These are phyloP conservation scores for Stachybotrys elegans DNA, from an alignment of 2,329 filamentous ascomycete species.

Conservation along the genomic window DNA sequence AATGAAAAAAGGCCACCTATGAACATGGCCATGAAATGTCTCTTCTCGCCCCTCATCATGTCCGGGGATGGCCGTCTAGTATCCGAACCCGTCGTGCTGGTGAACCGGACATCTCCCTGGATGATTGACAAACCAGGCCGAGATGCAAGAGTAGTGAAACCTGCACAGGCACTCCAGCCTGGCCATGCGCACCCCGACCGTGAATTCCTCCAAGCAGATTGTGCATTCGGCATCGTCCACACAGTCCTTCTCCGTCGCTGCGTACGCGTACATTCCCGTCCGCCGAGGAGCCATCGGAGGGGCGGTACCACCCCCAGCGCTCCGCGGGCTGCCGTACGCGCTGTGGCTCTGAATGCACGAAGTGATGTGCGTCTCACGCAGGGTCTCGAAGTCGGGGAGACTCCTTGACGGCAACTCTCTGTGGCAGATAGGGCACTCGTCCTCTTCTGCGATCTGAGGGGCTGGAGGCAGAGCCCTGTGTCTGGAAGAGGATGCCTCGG, in stretches of 20 bases:
- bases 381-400: slow-evolving; percentile 47
- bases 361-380: slow-evolving; percentile 55
- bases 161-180: slow-evolving; percentile 61
- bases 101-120: slow-evolving; percentile 62
- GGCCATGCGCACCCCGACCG: slow-evolving; percentile 58
- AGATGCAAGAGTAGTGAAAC: slow-evolving; percentile 58
- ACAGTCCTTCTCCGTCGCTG: slow-evolving; percentile 63
- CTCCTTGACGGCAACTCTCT: slow-evolving; percentile 58
- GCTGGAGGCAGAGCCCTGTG: slow-evolving; percentile 36
- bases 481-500: slow-evolving; percentile 28
- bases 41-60: no score
- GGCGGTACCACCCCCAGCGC: slow-evolving; percentile 15
- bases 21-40: no score
- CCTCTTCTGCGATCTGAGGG: slow-evolving; percentile 61
- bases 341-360: slow-evolving; percentile 53
- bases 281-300: slow-evolving; percentile 34
- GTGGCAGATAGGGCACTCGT: slow-evolving; percentile 76
- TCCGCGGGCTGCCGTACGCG: slow-evolving; percentile 34
- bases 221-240: slow-evolving; percentile 64
- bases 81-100: slow-evolving; percentile 58
- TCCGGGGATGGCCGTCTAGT: no score
- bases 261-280: slow-evolving; percentile 59
- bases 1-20: slow-evolving; percentile 9
- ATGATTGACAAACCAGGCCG: slow-evolving; percentile 57
- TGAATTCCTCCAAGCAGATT: slow-evolving; percentile 63